Conservation (phyloP, 2,329 filamentous ascomycete genomes). For the Orbilia ellipsospora region DNA sequence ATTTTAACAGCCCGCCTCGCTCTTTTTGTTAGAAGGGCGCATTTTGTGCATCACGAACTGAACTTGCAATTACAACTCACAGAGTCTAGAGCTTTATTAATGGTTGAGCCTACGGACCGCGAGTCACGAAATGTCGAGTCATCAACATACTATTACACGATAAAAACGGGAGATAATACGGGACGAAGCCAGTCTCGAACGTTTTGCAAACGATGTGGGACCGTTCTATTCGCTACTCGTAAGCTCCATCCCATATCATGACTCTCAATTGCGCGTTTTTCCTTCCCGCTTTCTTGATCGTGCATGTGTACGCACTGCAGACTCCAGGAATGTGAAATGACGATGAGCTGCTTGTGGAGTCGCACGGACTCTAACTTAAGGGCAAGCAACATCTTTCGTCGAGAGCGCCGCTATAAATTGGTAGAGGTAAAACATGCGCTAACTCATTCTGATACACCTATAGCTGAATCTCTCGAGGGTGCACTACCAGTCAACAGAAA, state of each 20-base stretch:
- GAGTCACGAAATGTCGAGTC: constrained; percentile 52
- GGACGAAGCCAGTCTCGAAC: constrained; percentile 54
- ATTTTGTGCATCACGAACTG: constrained; percentile 17
- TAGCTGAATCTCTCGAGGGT: constrained; percentile 54
- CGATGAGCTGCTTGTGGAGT: constrained; percentile 18
- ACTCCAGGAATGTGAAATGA: constrained; percentile 46
- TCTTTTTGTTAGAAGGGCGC: neutral
- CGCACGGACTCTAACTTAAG: constrained; percentile 9
- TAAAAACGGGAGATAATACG: constrained; percentile 51
- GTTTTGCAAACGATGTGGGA: constrained; percentile 55
- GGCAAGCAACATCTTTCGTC: neutral
- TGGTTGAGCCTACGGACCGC: constrained; percentile 48
- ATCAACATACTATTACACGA: constrained; percentile 54
- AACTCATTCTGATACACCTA: constrained; percentile 17
- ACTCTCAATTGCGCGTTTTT: constrained; percentile 19
- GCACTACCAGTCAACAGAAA: constrained; percentile 51
- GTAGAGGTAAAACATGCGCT: constrained; percentile 14
- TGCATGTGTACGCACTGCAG: constrained; percentile 24
- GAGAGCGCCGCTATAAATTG: constrained; percentile 9
- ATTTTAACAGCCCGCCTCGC: constrained; percentile 24
- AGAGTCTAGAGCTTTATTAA: constrained; percentile 53
- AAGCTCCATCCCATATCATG: constrained; percentile 14
- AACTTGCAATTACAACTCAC: constrained; percentile 13
- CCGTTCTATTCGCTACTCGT: constrained; percentile 55
- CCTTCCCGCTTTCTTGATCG: constrained; percentile 5